phyloP scores from a whole-genome alignment of 2,329 filamentous ascomycete species.

The Clarireedia hainanense region DNA sequence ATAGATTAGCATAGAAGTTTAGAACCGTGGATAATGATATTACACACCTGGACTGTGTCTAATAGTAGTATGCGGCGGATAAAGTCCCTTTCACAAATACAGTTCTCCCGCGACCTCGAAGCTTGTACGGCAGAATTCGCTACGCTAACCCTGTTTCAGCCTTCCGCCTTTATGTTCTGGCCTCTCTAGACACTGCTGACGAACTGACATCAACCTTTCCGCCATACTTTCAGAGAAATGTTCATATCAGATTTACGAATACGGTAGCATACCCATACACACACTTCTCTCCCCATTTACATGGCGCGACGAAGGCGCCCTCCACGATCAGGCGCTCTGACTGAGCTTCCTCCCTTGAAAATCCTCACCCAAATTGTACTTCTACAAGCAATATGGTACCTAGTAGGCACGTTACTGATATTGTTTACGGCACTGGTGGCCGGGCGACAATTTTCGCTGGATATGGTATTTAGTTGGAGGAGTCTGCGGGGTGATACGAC shows the following conservation, averaged over 20 bases:
- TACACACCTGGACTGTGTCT: too few species aligned
- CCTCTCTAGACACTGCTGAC: neutral
- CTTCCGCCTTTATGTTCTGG: slow-evolving; percentile 1
- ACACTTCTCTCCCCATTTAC: neutral
- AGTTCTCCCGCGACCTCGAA: too few species aligned
- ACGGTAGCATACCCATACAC: slow-evolving; percentile 4
- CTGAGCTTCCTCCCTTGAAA: slow-evolving; percentile 57
- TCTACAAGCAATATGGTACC: slow-evolving; percentile 59
- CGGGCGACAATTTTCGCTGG: slow-evolving; percentile 49
- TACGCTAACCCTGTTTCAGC: neutral
- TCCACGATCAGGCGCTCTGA: slow-evolving; percentile 56
- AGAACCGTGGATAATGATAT: too few species aligned
- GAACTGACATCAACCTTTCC: too few species aligned
- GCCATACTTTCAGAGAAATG: neutral
- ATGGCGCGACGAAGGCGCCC: slow-evolving; percentile 46
- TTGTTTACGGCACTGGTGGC: slow-evolving; percentile 61
- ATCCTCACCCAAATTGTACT: slow-evolving; percentile 60
- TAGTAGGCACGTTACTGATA: slow-evolving; percentile 51
- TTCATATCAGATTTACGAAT: neutral
- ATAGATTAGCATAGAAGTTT: neutral
- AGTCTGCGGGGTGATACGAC: slow-evolving; percentile 59
- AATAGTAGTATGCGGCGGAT: too few species aligned
- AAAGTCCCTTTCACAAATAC: too few species aligned
- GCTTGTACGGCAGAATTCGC: neutral
- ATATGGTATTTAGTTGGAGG: slow-evolving; percentile 56